Evolutionary conservation across 1,284 basidiomycete species (phyloP).

Genomic region (Filobasidium uniguttulatum): DNA sequence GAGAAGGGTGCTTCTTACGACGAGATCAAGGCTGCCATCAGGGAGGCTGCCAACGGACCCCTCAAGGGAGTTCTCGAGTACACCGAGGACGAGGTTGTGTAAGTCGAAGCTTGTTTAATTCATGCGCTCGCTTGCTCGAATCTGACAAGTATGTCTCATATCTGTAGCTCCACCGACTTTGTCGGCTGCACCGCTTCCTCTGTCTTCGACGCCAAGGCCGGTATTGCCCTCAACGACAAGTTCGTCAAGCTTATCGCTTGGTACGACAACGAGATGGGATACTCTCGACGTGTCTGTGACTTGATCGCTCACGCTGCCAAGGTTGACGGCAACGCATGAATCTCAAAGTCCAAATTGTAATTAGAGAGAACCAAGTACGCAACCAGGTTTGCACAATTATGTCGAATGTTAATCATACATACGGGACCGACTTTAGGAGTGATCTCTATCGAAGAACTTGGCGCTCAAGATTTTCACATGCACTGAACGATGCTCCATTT

Average conservation of each 20-base stretch:
- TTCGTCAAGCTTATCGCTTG: constrained; percentile 93
- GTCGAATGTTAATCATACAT: too few relatives aligned
- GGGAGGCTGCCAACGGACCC: constrained; percentile 62
- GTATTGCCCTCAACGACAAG: constrained; percentile 81
- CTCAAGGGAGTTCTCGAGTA: constrained; percentile 77
- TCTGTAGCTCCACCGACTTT: constrained; percentile 74
- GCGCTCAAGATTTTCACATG: too few relatives aligned
- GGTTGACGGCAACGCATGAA: constrained; percentile 44
- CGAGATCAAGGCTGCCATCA: constrained; percentile 78
- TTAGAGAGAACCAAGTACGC: too few relatives aligned
- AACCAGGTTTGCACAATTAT: too few relatives aligned
- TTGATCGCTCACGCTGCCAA: constrained; percentile 69
- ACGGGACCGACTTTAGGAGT: too few relatives aligned
- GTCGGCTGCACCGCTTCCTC: constrained; percentile 63
- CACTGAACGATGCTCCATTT: too few relatives aligned
- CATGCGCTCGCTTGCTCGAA: too few relatives aligned
- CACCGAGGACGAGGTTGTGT: constrained; percentile 84
- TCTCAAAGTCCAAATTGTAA: too few relatives aligned
- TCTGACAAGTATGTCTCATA: too few relatives aligned
- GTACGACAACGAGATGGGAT: constrained; percentile 66
- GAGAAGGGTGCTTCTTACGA: constrained; percentile 79
- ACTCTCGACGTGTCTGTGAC: constrained; percentile 89
- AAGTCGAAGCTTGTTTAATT: neutral
- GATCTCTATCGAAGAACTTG: too few relatives aligned
- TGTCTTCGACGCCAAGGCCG: constrained; percentile 84